These are phyloP conservation scores for Hypericum perforatum DNA, from an alignment of 345 rosid genomes.

Conservation along the genomic window DNA sequence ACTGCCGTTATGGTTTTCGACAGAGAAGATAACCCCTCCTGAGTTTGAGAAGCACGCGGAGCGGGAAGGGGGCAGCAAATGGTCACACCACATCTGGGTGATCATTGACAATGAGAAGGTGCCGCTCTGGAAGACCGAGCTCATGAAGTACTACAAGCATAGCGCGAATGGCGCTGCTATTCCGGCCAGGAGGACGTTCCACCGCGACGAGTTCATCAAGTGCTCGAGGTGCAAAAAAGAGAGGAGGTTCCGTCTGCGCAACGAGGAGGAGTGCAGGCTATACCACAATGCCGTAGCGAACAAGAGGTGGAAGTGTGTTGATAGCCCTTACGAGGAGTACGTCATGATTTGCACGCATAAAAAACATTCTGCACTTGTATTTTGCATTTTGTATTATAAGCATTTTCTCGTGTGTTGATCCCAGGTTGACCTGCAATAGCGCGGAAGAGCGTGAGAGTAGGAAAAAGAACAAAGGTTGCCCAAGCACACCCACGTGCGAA, in stretches of 20 bases:
- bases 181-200: neutral
- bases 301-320: conserved; percentile 6
- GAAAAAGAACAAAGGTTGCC: conserved; percentile 29
- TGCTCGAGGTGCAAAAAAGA: conserved; percentile 8
- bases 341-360: no score
- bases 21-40: no score
- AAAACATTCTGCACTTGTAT: neutral
- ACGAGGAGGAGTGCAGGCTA: conserved; percentile 3
- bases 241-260: conserved; percentile 9
- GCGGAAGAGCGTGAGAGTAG: conserved; percentile 31
- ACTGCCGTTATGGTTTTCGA: no score
- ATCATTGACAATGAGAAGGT: conserved; percentile 6
- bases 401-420: no score
- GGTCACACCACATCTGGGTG: conserved; percentile 11
- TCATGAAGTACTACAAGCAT: conserved; percentile 9
- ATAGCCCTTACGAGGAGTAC: neutral
- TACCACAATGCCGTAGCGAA: conserved; percentile 8
- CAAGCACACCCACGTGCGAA: conserved; percentile 14
- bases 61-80: conserved; percentile 6
- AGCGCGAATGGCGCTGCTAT: conserved; percentile 5
- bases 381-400: no score
- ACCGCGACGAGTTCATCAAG: conserved; percentile 12
- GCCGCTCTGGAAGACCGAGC: conserved; percentile 6
- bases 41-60: conserved; percentile 13
- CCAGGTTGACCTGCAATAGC: conserved; percentile 22